Percentiles rank a stretch among this genome's conserved stretches.
These are phyloP conservation scores for Fusarium sp. DNA, from an alignment of 2,329 filamentous ascomycete species.

Conservation along the genomic window DNA sequence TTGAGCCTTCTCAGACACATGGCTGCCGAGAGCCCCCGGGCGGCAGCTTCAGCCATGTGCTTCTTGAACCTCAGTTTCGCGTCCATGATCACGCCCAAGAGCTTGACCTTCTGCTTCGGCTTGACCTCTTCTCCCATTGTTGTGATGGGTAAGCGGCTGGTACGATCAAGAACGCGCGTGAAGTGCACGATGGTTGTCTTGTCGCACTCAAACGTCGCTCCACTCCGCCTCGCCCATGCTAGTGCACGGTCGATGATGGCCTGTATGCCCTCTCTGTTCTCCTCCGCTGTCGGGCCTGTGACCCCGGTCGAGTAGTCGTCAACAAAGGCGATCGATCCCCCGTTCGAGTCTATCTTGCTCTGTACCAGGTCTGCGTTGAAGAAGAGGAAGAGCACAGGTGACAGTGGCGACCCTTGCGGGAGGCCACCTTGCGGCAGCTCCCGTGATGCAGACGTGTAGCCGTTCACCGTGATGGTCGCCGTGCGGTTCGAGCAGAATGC, in stretches of 20 bases:
- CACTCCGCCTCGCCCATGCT: not conserved
- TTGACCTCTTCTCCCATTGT: not conserved
- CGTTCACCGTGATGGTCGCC: too few relatives aligned
- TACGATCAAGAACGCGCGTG: not conserved
- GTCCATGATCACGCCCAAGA: not conserved
- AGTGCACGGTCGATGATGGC: not conserved
- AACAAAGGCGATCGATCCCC: too few relatives aligned
- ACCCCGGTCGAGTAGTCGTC: constrained; percentile 6
- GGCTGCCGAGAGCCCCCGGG: not conserved
- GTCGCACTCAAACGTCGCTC: not conserved
- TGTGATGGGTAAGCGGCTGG: not conserved
- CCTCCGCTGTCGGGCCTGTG: not conserved
- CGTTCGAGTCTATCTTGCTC: too few relatives aligned
- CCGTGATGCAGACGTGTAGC: too few relatives aligned
- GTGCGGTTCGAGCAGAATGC: too few relatives aligned
- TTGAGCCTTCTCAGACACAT: constrained; percentile 3
- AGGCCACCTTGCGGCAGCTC: too few relatives aligned
- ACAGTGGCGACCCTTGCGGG: too few relatives aligned
- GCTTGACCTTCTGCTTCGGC: not conserved
- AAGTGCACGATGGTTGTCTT: not conserved
- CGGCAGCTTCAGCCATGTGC: not conserved
- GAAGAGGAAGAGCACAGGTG: too few relatives aligned
- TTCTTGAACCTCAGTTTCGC: not conserved
- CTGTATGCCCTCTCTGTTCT: constrained; percentile 3
- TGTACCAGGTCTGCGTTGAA: too few relatives aligned